Conservation (phyloP, 2,329 filamentous ascomycete species). For the Xylaria sp. region DNA sequence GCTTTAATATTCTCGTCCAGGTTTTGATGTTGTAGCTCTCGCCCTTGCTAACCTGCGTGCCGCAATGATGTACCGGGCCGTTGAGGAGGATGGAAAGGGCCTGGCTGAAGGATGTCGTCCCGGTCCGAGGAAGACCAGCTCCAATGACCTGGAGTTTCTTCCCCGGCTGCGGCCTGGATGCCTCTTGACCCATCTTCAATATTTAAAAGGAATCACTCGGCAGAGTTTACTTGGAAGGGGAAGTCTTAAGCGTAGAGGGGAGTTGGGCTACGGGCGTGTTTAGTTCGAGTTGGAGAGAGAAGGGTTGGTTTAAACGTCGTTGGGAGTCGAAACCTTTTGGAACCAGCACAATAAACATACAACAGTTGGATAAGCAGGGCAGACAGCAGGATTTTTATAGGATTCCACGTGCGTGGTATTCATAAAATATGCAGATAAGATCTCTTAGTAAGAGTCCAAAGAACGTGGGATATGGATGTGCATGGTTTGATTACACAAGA, state of each 20-base stretch:
- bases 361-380: conserved; percentile 5
- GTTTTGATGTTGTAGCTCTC: conserved; percentile 38
- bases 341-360: conserved; percentile 6
- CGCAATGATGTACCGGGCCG: conserved; percentile 44
- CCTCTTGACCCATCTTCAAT: conserved; percentile 43
- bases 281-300: neutral
- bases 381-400: conserved; percentile 17
- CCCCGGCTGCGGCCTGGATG: conserved; percentile 41
- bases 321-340: conserved; percentile 2
- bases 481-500: conserved; percentile 29
- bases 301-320: neutral
- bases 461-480: conserved; percentile 9
- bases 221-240: neutral
- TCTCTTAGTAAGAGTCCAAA: conserved; percentile 27
- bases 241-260: neutral
- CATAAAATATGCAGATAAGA: conserved; percentile 1
- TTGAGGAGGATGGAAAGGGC: conserved; percentile 44
- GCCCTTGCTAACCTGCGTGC: conserved; percentile 42
- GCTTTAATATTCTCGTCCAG: conserved; percentile 41
- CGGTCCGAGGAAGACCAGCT: conserved; percentile 43
- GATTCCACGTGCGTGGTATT: neutral
- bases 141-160: conserved; percentile 44
- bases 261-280: neutral
- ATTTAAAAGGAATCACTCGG: neutral
- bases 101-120: conserved; percentile 44